These are phyloP conservation scores for Secale cereale DNA, from an alignment of 176 grass and related monocot species.

Conservation along the genomic window DNA sequence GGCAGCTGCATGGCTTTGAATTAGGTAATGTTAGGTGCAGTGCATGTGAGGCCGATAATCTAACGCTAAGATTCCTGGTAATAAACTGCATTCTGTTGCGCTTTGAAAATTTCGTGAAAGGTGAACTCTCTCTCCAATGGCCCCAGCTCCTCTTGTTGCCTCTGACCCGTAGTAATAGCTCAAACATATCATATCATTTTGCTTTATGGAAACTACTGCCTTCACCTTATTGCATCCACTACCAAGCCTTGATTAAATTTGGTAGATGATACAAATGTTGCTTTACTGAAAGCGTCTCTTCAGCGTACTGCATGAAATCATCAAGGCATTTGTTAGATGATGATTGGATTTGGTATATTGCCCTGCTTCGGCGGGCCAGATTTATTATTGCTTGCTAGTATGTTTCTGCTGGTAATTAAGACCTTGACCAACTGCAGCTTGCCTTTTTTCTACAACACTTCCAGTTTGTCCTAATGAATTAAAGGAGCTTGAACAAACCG, in stretches of 20 bases:
- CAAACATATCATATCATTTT: not conserved
- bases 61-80: not conserved
- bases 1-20: not conserved
- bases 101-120: not conserved
- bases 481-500: not conserved
- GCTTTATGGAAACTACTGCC: not conserved
- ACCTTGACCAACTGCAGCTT: not conserved
- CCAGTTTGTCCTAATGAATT: not conserved
- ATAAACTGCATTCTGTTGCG: not conserved
- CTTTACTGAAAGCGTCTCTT: too few relatives aligned
- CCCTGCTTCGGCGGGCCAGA: too few relatives aligned
- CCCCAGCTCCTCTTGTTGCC: not conserved
- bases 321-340: not conserved
- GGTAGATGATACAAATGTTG: not conserved
- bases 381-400: not conserved
- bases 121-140: not conserved
- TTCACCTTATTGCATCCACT: not conserved
- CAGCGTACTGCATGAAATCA: not conserved
- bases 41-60: not conserved
- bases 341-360: too few relatives aligned
- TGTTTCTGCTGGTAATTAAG: not conserved
- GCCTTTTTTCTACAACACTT: not conserved
- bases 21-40: not conserved
- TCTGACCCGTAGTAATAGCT: not conserved
- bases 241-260: not conserved